Percentiles rank a stretch among this genome's conserved stretches.
phyloP scores from a whole-genome alignment of 164 flowering plant species.

The Warburgia ugandensis region DNA sequence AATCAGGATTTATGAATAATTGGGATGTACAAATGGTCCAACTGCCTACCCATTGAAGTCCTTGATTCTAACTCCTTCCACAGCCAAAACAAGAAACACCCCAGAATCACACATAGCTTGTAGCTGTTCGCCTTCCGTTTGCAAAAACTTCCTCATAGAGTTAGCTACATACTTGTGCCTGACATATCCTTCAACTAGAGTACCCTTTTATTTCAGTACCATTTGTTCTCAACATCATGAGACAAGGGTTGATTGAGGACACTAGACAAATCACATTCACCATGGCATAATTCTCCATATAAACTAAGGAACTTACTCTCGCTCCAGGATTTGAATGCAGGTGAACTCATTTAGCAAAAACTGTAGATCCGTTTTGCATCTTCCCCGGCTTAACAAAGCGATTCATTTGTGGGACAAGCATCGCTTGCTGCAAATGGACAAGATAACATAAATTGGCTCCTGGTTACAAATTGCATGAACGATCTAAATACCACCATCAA shows the following conservation, averaged over 20 bases:
- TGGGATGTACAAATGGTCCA: constrained; percentile 61
- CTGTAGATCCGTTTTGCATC: no score
- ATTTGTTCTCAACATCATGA: constrained; percentile 73
- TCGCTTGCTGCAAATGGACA: no score
- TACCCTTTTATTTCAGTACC: constrained; percentile 72
- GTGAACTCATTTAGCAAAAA: no score
- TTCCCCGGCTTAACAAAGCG: no score
- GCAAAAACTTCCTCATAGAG: constrained; percentile 90
- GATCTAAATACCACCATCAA: no score
- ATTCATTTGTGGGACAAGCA: no score
- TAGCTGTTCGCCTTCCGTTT: constrained; percentile 71
- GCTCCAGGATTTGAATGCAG: no score
- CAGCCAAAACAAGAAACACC: constrained; percentile 70
- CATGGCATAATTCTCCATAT: constrained; percentile 52
- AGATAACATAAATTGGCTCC: no score
- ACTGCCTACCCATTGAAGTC: constrained; percentile 87
- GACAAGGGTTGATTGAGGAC: constrained; percentile 54
- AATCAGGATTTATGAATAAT: constrained; percentile 74
- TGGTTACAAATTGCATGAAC: no score
- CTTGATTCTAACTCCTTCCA: constrained; percentile 71
- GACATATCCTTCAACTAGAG: constrained; percentile 92
- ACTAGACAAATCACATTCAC: constrained; percentile 87
- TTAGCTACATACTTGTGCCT: constrained; percentile 82
- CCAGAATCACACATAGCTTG: constrained; percentile 81
- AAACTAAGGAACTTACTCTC: no score